These are phyloP conservation scores for Ambrosia artemisiifolia DNA, from an alignment of 129 eudicot species.

Conservation along the genomic window DNA sequence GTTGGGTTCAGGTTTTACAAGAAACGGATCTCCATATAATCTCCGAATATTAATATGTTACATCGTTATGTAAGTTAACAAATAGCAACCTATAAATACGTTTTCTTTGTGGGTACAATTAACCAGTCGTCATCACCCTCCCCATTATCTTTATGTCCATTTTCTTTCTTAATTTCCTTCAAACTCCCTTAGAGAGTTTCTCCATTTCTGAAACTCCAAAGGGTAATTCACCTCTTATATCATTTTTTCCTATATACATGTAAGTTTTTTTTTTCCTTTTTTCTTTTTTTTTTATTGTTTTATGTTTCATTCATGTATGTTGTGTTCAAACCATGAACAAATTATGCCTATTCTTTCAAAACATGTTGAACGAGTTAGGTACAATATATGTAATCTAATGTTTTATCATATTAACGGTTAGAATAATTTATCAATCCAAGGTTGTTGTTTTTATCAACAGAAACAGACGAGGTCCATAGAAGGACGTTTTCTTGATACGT, in stretches of 20 bases:
- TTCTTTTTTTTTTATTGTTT: too few species aligned
- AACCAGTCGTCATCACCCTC: conserved; percentile 1
- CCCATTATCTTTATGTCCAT: conserved; percentile 16
- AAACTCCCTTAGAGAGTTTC: conserved; percentile 35
- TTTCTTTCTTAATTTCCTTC: conserved; percentile 23
- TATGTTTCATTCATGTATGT: too few species aligned
- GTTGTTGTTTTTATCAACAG: not conserved
- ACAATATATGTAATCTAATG: not conserved
- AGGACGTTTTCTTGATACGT: not conserved
- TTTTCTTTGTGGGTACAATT: conserved; percentile 27
- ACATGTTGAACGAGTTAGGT: not conserved
- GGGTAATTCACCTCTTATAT: conserved; percentile 19
- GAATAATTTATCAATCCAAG: not conserved
- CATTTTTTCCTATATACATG: not conserved
- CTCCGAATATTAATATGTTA: not conserved
- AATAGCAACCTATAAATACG: conserved; percentile 18
- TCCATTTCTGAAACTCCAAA: conserved; percentile 28
- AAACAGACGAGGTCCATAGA: too few species aligned
- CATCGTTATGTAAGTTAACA: not conserved
- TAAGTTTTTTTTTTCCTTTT: not conserved
- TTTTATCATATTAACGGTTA: not conserved
- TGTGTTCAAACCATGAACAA: not conserved
- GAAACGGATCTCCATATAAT: not conserved
- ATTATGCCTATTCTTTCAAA: not conserved
- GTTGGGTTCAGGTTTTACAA: too few species aligned